Evolutionary conservation across 202 grass and related monocot genomes (phyloP).

Genomic region (Carex arenaria): DNA sequence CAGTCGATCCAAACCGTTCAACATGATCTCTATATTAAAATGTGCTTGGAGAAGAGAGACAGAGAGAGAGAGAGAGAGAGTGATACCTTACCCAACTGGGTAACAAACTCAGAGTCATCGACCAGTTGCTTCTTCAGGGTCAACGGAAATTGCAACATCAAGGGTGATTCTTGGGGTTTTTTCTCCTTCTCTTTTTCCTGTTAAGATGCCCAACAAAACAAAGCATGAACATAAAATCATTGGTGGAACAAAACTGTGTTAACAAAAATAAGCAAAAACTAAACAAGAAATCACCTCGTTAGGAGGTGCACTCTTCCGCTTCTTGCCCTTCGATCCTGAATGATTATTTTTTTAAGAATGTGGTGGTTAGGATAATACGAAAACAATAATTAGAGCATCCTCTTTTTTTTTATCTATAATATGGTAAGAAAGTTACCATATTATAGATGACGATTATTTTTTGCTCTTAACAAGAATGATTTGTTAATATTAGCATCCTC

Average conservation of each 20-base stretch:
- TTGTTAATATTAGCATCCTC: too few relatives aligned
- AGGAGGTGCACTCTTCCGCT: slow-evolving; percentile 62
- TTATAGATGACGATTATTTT: too few relatives aligned
- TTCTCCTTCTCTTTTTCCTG: slow-evolving; percentile 64
- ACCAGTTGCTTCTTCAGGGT: slow-evolving; percentile 91
- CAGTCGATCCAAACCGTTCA: too few relatives aligned
- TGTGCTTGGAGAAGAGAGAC: not conserved
- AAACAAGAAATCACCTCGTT: slow-evolving; percentile 44
- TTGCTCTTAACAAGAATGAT: too few relatives aligned
- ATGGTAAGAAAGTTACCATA: too few relatives aligned
- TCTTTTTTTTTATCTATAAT: too few relatives aligned
- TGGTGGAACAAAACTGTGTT: slow-evolving; percentile 7
- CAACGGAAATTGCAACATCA: slow-evolving; percentile 84
- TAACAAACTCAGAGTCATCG: slow-evolving; percentile 90
- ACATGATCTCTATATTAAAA: too few relatives aligned
- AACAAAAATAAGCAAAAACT: not conserved
- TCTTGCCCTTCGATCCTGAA: slow-evolving; percentile 69
- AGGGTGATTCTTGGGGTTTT: slow-evolving; percentile 56
- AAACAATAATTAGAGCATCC: not conserved
- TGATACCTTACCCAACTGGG: slow-evolving; percentile 94
- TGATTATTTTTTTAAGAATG: slow-evolving; percentile 19
- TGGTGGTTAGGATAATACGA: not conserved
- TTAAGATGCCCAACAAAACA: slow-evolving; percentile 21
- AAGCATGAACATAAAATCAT: not conserved
- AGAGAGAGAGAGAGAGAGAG: not conserved